Base-by-base conservation (phyloP, 1,284 basidiomycete genomes). In the Gymnopus androsaceus region DNA sequence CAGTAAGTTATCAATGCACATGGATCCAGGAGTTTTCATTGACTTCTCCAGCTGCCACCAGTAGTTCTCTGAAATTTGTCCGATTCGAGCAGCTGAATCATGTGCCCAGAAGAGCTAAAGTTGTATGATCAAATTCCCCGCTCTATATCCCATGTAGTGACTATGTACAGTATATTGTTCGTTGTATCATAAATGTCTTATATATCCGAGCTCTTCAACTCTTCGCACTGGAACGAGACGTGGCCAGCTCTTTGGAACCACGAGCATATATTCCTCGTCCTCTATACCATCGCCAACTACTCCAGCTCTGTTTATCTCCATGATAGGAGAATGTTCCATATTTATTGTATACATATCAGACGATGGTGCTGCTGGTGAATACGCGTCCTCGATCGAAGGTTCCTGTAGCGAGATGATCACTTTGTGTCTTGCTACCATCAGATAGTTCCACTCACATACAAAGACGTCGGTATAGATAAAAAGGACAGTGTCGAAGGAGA, bases 291-390 rank as follows among this genome's bases (percentile, higher is more conserved):
- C 36, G 36, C 36, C n/a, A 7, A 4, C 40, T 14, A n/a, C 23
- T 14, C 23, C 40, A 8, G 17, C 40, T 6, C 17, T 42, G 3
- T 42, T 7, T 19, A 21, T 21, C 21, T n/a, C n/a, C n/a, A n/a
- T n/a, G n/a, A 34, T 25, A 21, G 34, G 53, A 12, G 53, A 47
- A 37, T 54, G 17, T 23, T 25, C 41, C 30, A 14, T 12, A 23
- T 21, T 15, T 12, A 15, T 12, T 11, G 21, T 33, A 36, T 56
- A 52, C 49, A 56, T 44, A 31, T 44, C 42, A 4, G 55, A 56
- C n/a, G 55, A 56, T 7, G 40, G 40, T 27, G 34, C 50, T 31
- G 55, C 55, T 15, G 55, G 55, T 14, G 55, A 50, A 28, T 36
- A 52, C 28, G 54, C 40, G 14, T 23, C 38, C 15, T 38, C 55